phyloP scores from a whole-genome alignment of 306 rosid genomes.

The Ormosia semicastrata region DNA sequence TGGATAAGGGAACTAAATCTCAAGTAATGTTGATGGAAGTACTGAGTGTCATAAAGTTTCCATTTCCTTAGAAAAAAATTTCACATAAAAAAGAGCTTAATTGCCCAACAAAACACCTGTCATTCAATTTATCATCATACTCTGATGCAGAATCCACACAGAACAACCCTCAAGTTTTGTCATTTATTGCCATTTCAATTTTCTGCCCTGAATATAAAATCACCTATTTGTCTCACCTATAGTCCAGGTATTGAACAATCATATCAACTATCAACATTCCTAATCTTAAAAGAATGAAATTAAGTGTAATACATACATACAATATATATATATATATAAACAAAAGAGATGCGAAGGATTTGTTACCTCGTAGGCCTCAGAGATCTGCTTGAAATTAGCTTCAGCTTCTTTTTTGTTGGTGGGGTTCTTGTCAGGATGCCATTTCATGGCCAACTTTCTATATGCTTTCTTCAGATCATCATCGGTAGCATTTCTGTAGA shows the following conservation, averaged over 20 bases:
- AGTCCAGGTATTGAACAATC: background rate
- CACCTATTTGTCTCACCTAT: background rate
- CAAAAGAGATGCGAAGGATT: background rate
- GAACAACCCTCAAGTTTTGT: background rate
- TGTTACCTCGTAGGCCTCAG: conserved; percentile 92
- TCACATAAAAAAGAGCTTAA: background rate
- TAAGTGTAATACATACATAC: background rate
- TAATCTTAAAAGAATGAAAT: background rate
- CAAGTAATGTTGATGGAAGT: background rate
- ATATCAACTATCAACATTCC: background rate
- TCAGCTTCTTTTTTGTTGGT: conserved; percentile 85
- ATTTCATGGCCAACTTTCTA: conserved; percentile 91
- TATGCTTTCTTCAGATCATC: conserved; percentile 92
- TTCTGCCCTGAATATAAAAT: background rate
- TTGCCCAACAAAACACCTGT: background rate
- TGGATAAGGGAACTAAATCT: background rate
- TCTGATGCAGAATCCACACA: background rate
- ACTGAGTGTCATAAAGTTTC: background rate
- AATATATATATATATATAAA: too few relatives aligned
- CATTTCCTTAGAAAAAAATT: background rate
- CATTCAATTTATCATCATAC: background rate
- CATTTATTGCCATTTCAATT: background rate
- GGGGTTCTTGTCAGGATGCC: conserved; percentile 99
- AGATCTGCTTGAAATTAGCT: conserved; percentile 93
- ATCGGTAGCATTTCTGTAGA: conserved; percentile 68